Evolutionary conservation across 179 eudicot species (phyloP), one percentile per base, ranked within the genome.

Genomic region (Beta corolliflora): DNA sequence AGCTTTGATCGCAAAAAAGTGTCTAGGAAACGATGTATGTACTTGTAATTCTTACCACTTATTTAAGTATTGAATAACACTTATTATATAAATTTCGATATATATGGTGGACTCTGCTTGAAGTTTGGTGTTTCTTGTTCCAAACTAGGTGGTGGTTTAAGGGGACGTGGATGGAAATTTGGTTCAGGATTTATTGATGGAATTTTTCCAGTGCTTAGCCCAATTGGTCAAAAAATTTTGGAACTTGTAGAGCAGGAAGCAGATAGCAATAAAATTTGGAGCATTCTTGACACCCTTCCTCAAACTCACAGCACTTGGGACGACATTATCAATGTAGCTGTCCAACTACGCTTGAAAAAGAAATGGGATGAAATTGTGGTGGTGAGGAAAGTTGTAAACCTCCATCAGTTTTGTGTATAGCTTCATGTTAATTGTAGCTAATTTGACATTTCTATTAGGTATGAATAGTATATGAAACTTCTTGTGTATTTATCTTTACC

Each of bases 101-200:
- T 59, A 11, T 46, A 0, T 81, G 64, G 16, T 75, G 12, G 29
- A n/a, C 45, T 58, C 31, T 81, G 21, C 16, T 55, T 55, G 31
- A 61, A 48, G 41, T 36, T 67, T 69, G 55, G 60, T 68, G 72
- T 36, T 6, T 23, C 69, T 75, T 70, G 9, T 21, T 5, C 63
- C 4, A 60, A 23, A 83, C 54, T 75, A 94, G 98, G 94, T 52
- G 95, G 97, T 73, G 90, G 95, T 60, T 84, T 94, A 79, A 90
- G 97, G 77, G 95, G 98, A 73, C 87, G 83, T 44, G 98, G 98
- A 76, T 94, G 97, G 97, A 91, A 93, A 84, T 94, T 89, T 75
- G 98, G 98, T 41, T 94, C 95, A 41, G 95, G 98, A 48, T 94
- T 93, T 83, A 94, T 93, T 61, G 98, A 94, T 81, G 98, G 98